A percentile compares a stretch with the other conserved stretches of the same genome.
Conservation (phyloP, 208 protist genomes). For the Histomonas meleagridis region DNA sequence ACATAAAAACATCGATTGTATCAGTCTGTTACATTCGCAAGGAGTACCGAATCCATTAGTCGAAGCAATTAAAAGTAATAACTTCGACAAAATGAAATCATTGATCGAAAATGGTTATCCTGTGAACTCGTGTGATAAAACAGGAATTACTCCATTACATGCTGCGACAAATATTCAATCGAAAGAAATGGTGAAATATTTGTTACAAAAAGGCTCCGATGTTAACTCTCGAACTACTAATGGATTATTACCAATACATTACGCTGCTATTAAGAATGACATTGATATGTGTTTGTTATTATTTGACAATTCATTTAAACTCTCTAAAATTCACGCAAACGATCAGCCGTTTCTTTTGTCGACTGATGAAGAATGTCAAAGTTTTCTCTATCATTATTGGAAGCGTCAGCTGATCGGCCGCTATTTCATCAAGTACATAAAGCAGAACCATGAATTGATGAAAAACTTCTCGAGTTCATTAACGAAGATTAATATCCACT, state of each 20-base stretch:
- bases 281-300: neutral
- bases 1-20: neutral
- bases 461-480: neutral
- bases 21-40: neutral
- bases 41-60: neutral
- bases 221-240: neutral
- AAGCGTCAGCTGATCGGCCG: neutral
- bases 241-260: neutral
- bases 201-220: neutral
- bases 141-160: neutral
- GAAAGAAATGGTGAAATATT: neutral
- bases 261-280: neutral
- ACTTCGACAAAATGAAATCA: neutral
- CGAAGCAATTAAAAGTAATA: neutral
- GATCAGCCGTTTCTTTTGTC: neutral
- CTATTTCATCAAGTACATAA: neutral
- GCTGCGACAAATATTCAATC: neutral
- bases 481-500: neutral
- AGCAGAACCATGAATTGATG: neutral
- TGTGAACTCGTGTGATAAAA: neutral
- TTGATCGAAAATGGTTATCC: neutral
- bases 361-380: neutral
- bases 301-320: neutral
- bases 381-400: neutral
- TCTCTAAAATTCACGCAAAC: neutral